A percentile compares a stretch with the other conserved stretches of the same genome.
These are phyloP conservation scores for Thermoascus crustaceus DNA, from an alignment of 2,329 filamentous ascomycete genomes.

Conservation along the genomic window DNA sequence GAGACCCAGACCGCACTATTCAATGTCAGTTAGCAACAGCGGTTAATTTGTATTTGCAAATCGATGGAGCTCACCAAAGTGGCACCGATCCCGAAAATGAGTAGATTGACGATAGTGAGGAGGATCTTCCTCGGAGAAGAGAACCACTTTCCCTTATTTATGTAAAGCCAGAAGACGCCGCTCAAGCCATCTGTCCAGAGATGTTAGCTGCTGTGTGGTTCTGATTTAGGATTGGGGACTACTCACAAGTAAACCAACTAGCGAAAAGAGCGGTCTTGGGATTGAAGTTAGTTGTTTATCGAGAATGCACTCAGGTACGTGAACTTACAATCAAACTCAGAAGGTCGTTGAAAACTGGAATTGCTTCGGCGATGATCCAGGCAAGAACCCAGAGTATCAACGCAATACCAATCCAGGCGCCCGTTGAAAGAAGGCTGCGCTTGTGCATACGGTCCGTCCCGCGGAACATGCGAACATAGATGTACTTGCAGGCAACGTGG, in stretches of 20 bases:
- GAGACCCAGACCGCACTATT: constrained; percentile 23
- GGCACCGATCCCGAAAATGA: constrained; percentile 22
- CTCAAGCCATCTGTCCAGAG: constrained; percentile 23
- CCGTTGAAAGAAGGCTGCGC: constrained; percentile 43
- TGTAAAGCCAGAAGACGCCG: constrained; percentile 34
- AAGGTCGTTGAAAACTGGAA: constrained; percentile 61
- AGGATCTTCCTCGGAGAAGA: constrained; percentile 31
- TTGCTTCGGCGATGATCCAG: constrained; percentile 60
- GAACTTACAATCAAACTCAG: constrained; percentile 59
- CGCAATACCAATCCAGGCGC: constrained; percentile 53
- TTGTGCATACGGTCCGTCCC: constrained; percentile 49
- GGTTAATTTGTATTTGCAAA: too few relatives aligned
- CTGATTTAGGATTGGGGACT: constrained; percentile 7
- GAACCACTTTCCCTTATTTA: constrained; percentile 32
- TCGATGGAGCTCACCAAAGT: constrained; percentile 17
- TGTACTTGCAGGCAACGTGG: constrained; percentile 57
- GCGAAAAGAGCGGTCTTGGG: constrained; percentile 56
- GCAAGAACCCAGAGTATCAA: constrained; percentile 51
- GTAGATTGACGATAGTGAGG: constrained; percentile 34
- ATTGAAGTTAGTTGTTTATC: too few relatives aligned
- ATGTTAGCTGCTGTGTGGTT: neutral
- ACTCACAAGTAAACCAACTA: constrained; percentile 57
- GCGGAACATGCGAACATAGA: constrained; percentile 57
- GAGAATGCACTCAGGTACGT: too few relatives aligned
- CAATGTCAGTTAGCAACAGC: neutral